These are phyloP conservation scores for Phytopythium oedochilum DNA, from an alignment of 352 stramenopile species.

Conservation along the genomic window DNA sequence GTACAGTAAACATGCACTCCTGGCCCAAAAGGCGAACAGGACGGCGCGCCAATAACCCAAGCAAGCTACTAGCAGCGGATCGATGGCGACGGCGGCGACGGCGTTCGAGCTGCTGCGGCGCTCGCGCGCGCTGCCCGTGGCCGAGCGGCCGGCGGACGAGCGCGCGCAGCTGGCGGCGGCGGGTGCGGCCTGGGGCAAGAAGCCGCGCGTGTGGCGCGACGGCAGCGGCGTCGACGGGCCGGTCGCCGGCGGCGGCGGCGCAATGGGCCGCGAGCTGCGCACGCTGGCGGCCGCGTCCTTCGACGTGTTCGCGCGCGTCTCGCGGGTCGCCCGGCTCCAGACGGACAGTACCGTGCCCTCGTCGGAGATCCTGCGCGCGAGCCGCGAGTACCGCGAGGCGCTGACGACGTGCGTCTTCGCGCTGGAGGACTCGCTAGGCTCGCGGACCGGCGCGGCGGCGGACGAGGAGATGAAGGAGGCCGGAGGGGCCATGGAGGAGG, in stretches of 20 bases:
- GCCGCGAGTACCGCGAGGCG: slow-evolving; percentile 67
- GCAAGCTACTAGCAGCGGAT: too few species aligned
- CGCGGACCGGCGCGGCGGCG: slow-evolving; percentile 9
- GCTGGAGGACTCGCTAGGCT: slow-evolving; percentile 45
- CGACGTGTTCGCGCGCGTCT: slow-evolving; percentile 43
- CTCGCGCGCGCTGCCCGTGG: slow-evolving; percentile 36
- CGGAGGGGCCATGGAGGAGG: background rate
- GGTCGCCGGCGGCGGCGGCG: background rate
- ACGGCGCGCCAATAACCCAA: too few species aligned
- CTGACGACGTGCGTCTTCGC: slow-evolving; percentile 64
- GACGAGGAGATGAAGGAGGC: slow-evolving; percentile 5
- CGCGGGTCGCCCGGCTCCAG: slow-evolving; percentile 14
- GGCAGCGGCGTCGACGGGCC: slow-evolving; percentile 1
- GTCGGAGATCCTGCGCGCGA: slow-evolving; percentile 35
- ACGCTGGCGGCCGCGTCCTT: slow-evolving; percentile 54
- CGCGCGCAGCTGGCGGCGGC: slow-evolving; percentile 9
- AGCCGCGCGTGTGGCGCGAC: slow-evolving; percentile 33
- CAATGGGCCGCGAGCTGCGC: slow-evolving; percentile 51
- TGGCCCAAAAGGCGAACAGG: too few species aligned
- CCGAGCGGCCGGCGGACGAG: slow-evolving; percentile 11
- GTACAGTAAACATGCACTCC: too few species aligned
- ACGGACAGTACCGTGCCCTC: slow-evolving; percentile 1
- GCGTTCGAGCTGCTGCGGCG: slow-evolving; percentile 44
- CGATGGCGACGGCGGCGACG: slow-evolving; percentile 10
- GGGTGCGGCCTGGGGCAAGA: slow-evolving; percentile 47